These are phyloP conservation scores for Trichoderma orchidacearum DNA, from an alignment of 495 filamentous ascomycete species.

Conservation along the genomic window DNA sequence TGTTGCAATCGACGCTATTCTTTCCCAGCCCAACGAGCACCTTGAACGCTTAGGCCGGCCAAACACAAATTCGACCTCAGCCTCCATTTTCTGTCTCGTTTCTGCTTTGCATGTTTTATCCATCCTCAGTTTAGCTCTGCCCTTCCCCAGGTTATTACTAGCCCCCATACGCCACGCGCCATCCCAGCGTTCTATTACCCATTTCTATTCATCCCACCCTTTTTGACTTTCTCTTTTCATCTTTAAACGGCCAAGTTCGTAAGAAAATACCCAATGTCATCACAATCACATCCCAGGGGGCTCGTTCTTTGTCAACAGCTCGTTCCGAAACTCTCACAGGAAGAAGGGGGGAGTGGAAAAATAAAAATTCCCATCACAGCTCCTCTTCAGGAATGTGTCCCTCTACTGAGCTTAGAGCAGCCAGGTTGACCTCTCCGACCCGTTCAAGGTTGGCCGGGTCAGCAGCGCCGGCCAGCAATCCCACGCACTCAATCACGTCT, in stretches of 20 bases:
- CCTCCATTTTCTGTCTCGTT: neutral
- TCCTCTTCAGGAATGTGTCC: constrained; percentile 20
- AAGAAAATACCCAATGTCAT: neutral
- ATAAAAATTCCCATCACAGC: neutral
- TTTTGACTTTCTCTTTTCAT: neutral
- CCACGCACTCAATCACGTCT: constrained; percentile 71
- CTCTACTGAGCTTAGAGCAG: constrained; percentile 27
- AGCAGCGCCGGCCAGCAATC: constrained; percentile 44
- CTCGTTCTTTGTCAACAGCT: neutral
- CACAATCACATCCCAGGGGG: neutral
- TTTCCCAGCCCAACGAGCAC: neutral
- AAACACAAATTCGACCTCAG: neutral
- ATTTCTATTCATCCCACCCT: neutral
- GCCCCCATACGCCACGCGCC: neutral
- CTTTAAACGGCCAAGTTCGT: neutral
- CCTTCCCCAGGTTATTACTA: neutral
- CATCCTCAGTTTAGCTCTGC: neutral
- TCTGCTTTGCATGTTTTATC: neutral
- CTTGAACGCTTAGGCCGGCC: neutral
- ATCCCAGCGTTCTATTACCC: neutral
- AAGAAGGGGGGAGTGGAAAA: too few species aligned
- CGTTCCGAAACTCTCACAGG: neutral
- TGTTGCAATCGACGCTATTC: neutral
- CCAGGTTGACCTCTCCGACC: constrained; percentile 31
- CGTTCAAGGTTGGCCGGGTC: constrained; percentile 12